These are phyloP conservation scores for Posidonia australis DNA, from an alignment of 106 monocot genomes.

Conservation along the genomic window DNA sequence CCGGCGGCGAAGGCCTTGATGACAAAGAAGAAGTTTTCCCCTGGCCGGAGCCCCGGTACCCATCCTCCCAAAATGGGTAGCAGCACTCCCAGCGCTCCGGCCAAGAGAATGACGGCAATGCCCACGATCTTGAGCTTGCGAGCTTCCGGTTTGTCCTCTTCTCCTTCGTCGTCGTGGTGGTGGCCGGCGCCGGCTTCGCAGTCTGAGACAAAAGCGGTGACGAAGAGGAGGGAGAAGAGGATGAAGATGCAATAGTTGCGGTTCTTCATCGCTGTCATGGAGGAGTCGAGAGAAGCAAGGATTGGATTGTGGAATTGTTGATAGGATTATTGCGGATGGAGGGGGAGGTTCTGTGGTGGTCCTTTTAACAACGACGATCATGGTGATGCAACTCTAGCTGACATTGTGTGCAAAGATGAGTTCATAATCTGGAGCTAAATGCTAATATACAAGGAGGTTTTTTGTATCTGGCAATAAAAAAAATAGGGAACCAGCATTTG, in stretches of 20 bases:
- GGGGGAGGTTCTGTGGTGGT: no score
- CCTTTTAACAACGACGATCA: no score
- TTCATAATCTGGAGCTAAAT: no score
- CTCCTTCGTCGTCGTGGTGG: background rate
- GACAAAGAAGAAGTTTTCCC: background rate
- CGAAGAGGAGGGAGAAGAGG: background rate
- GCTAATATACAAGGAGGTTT: no score
- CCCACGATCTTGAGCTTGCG: background rate
- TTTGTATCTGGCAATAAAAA: no score
- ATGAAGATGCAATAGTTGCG: background rate
- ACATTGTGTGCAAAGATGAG: no score
- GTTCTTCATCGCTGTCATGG: no score
- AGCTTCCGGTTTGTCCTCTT: background rate
- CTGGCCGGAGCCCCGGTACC: background rate
- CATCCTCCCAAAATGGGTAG: background rate
- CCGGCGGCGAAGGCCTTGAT: constrained; percentile 4
- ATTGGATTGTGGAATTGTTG: no score
- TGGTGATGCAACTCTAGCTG: no score
- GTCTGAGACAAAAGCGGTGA: background rate
- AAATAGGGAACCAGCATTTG: no score
- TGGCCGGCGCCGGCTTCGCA: background rate
- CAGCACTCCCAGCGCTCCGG: background rate
- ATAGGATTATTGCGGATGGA: no score
- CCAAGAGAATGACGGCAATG: background rate
- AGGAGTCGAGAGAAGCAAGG: no score